phyloP scores from a whole-genome alignment of 371 early-diverging fungal species.

The Actinomortierella ambigua region DNA sequence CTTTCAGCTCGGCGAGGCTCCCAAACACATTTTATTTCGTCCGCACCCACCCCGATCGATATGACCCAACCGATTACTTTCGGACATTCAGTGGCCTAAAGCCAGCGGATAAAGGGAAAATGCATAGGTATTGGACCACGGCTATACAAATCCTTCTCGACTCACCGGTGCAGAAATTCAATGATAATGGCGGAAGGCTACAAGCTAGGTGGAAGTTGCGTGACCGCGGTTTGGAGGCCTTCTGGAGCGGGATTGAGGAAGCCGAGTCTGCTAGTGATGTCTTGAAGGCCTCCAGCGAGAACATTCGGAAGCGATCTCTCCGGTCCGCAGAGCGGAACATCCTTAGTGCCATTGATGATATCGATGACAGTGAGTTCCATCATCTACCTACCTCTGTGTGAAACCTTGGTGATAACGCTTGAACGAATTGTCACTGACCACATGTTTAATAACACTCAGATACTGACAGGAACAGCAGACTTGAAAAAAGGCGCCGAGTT shows the following conservation, averaged over 20 bases:
- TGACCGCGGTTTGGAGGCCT: conserved; percentile 8
- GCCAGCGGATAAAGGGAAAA: conserved; percentile 5
- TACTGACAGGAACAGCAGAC: background rate
- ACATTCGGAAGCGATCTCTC: conserved; percentile 17
- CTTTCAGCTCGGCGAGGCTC: conserved; percentile 8
- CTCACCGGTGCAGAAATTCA: conserved; percentile 8
- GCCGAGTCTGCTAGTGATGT: conserved; percentile 14
- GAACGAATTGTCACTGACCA: conserved; percentile 12
- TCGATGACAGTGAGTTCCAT: conserved; percentile 9
- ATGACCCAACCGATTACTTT: conserved; percentile 15
- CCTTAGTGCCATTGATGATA: conserved; percentile 12
- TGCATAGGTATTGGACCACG: conserved; percentile 11
- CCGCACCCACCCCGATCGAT: conserved; percentile 12
- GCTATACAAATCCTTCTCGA: conserved; percentile 10
- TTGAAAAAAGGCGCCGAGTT: conserved; percentile 1
- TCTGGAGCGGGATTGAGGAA: conserved; percentile 11
- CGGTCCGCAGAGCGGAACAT: conserved; percentile 15
- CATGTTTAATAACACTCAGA: conserved; percentile 3
- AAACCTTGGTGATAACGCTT: conserved; percentile 1
- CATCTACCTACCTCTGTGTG: background rate
- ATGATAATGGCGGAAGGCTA: conserved; percentile 8
- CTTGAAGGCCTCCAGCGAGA: conserved; percentile 4
- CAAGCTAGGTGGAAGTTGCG: background rate
- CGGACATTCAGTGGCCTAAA: conserved; percentile 15
- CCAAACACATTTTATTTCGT: conserved; percentile 16